These are phyloP conservation scores for Pseudogymnoascus sp. DNA, from an alignment of 2,329 filamentous ascomycete genomes.

Conservation along the genomic window DNA sequence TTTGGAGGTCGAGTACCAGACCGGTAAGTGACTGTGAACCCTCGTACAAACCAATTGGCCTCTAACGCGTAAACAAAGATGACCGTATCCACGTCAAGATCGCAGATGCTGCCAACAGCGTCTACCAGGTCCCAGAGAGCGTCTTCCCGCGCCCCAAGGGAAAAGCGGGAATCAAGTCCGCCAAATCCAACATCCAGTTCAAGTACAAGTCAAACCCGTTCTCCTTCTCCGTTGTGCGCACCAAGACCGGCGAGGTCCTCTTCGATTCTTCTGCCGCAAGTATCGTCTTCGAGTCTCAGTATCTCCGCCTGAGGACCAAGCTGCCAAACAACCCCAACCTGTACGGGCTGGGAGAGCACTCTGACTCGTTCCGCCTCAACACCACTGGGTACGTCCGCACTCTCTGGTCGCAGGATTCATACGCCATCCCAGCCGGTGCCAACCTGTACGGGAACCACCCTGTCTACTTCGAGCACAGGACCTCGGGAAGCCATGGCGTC, in stretches of 20 bases:
- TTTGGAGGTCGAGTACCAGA: conserved; percentile 55
- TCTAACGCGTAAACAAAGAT: conserved; percentile 31
- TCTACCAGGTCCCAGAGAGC: conserved; percentile 55
- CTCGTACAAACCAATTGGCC: not conserved
- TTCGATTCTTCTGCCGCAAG: conserved; percentile 53
- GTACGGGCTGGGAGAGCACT: conserved; percentile 61
- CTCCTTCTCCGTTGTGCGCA: conserved; percentile 49
- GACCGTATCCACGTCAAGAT: conserved; percentile 58
- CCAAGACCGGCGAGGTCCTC: conserved; percentile 43
- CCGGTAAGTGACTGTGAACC: conserved; percentile 34
- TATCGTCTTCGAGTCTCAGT: conserved; percentile 58
- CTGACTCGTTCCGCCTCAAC: conserved; percentile 50
- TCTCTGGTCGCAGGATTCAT: conserved; percentile 55
- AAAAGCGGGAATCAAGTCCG: conserved; percentile 24
- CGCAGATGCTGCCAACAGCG: conserved; percentile 48
- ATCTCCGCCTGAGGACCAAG: conserved; percentile 53
- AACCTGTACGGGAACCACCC: conserved; percentile 61
- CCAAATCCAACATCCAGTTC: conserved; percentile 42
- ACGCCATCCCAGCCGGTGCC: conserved; percentile 43
- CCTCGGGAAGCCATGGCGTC: conserved; percentile 52
- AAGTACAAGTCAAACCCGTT: conserved; percentile 49
- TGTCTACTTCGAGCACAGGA: conserved; percentile 56
- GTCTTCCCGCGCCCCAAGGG: conserved; percentile 47
- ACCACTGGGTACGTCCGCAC: conserved; percentile 56
- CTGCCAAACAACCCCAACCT: conserved; percentile 52